Base-by-base conservation (phyloP, 108 stramenopile species). In the Skeletonema potamos region DNA sequence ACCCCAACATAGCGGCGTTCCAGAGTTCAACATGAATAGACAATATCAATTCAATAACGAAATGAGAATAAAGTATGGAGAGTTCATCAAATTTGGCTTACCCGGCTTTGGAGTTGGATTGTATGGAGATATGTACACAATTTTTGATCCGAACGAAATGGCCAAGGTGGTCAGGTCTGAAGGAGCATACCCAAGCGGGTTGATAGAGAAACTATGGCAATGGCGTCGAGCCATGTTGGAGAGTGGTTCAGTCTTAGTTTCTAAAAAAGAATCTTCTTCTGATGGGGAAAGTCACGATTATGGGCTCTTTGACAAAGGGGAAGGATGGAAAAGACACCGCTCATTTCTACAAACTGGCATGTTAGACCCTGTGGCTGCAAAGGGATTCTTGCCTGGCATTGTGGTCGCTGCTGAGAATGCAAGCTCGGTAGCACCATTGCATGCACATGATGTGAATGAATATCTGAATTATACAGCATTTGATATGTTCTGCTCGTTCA, bases 91-190 rank as follows among this genome's bases (percentile, higher is more conserved):
- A 3, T 60, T 74, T 8, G 78, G 78, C 30, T 12, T 79, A 7
- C 78, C 78, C 20, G 67, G 78, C 4, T 41, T 79, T 12, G 78
- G 78, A 13, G 36, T 30, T 24, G 69, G 62, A 5, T 6, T 20
- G 6, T 2, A 68, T 37, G 78, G 78, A 4, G 44, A 33, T 8
- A 13, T 74, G 33, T 69, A 79, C 44, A 30, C 43, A 10, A 20
- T 74, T 4, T 44, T 54, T 20, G 78, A 79, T 54, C 73, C 78
- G 12, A 68, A 74, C 12, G 73, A 73, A 60, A 72, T 79, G 63
- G 66, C 54, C 28, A 73, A 74, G 46, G 72, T 79, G 10, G 33
- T 79, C 0, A 15, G 73, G 27, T 10, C n/a, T 2, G 70, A 72
- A 66, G 70, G 70, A 0, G 22, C 56, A 30, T 66, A 66, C 28